phyloP scores from a whole-genome alignment of 2,329 filamentous ascomycete genomes.

The Ophiostoma fasciatum region DNA sequence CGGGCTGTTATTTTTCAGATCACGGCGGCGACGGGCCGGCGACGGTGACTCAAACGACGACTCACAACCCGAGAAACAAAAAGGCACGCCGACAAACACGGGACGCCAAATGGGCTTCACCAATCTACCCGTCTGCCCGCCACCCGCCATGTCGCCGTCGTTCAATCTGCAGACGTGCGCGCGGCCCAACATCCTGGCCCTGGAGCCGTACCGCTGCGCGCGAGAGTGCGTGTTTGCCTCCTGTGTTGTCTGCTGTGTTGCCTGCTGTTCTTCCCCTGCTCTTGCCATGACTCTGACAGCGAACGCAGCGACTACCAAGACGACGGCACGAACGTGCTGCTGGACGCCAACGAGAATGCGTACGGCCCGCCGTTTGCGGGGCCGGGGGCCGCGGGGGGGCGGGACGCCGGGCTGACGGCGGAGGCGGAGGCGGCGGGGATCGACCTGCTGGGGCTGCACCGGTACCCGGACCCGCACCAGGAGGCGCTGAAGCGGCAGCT shows the following conservation, averaged over 20 bases:
- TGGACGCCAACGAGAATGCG: constrained; percentile 97
- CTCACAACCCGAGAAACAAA: not conserved
- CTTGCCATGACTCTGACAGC: not conserved
- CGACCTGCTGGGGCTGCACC: constrained; percentile 70
- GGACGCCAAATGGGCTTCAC: not conserved
- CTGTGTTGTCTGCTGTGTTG: constrained; percentile 3
- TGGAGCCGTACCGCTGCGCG: constrained; percentile 69
- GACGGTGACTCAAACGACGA: no score
- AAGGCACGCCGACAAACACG: not conserved
- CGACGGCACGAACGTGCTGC: constrained; percentile 85
- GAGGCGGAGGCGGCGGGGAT: constrained; percentile 31
- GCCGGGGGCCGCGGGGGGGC: no score
- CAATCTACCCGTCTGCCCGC: not conserved
- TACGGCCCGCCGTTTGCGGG: constrained; percentile 66
- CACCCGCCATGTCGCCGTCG: constrained; percentile 32
- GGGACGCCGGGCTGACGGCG: constrained; percentile 53
- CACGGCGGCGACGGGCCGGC: no score
- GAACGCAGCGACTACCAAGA: constrained; percentile 85
- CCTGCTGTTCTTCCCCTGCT: constrained; percentile 8
- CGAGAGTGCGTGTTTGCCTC: constrained; percentile 65
- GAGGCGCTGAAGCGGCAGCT: constrained; percentile 70
- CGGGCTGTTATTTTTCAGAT: no score
- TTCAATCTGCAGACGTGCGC: constrained; percentile 65
- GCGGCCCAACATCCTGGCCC: constrained; percentile 58
- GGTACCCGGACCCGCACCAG: constrained; percentile 96